These are phyloP conservation scores for Pezizomycotina sp. DNA, from an alignment of 2,329 filamentous ascomycete species.

Conservation along the genomic window DNA sequence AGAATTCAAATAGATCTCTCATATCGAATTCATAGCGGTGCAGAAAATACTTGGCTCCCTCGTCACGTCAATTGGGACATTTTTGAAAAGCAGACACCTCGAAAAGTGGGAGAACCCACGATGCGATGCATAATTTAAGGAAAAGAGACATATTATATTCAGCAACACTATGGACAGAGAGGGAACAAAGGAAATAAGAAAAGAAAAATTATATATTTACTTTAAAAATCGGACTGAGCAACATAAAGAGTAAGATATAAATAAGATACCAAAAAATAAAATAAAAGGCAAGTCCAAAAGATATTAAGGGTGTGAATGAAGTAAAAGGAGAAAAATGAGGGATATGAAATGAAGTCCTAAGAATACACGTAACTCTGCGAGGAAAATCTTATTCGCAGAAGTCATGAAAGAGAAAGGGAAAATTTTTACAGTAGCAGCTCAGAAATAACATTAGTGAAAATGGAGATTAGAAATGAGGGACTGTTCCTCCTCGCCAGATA, in stretches of 20 bases:
- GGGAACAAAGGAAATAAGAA: too few relatives aligned
- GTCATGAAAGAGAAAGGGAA: slow-evolving; percentile 13
- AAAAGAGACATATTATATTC: too few relatives aligned
- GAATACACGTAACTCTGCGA: slow-evolving; percentile 19
- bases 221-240: slow-evolving; percentile 1
- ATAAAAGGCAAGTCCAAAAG: slow-evolving; percentile 10
- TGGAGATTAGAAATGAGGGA: slow-evolving; percentile 18
- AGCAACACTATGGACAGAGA: too few relatives aligned
- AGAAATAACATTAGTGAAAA: slow-evolving; percentile 19
- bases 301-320: slow-evolving; percentile 18
- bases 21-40: too few relatives aligned
- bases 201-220: too few relatives aligned
- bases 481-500: slow-evolving; percentile 15
- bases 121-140: too few relatives aligned
- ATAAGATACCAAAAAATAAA: slow-evolving; percentile 20
- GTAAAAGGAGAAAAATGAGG: slow-evolving; percentile 20
- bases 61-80: too few relatives aligned
- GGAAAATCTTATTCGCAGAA: slow-evolving; percentile 13
- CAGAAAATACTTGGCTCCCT: too few relatives aligned
- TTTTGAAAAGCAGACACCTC: too few relatives aligned
- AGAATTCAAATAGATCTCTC: too few relatives aligned
- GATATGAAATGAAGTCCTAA: slow-evolving; percentile 22
- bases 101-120: too few relatives aligned
- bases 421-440: slow-evolving; percentile 20
- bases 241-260: slow-evolving; percentile 22